These are phyloP conservation scores for Amylostereum chailletii DNA, from an alignment of 1,284 basidiomycete genomes.

Conservation along the genomic window DNA sequence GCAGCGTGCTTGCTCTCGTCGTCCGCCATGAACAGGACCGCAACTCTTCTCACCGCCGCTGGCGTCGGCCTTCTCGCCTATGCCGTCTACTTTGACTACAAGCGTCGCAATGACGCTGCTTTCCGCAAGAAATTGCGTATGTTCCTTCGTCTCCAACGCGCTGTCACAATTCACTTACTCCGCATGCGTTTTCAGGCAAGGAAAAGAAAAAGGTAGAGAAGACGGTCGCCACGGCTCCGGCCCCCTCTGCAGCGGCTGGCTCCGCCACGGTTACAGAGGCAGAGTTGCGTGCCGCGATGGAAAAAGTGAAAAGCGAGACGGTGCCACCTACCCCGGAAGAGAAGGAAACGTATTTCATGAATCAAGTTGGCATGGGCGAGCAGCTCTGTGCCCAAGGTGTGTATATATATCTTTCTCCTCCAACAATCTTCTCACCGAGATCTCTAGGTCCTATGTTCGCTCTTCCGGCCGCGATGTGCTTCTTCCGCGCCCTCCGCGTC, in stretches of 20 bases:
- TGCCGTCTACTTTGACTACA: constrained; percentile 92
- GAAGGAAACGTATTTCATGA: constrained; percentile 87
- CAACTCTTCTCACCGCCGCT: constrained; percentile 45
- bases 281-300: constrained; percentile 52
- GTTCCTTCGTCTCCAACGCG: constrained; percentile 24
- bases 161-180: constrained; percentile 5
- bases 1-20: constrained; percentile 13
- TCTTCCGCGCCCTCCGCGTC: constrained; percentile 90
- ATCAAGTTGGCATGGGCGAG: constrained; percentile 84
- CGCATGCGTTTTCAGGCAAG: constrained; percentile 49
- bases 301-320: constrained; percentile 55
- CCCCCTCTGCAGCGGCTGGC: constrained; percentile 19
- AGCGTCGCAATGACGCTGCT: constrained; percentile 76
- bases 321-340: constrained; percentile 63
- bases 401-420: constrained; percentile 13
- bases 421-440: background rate
- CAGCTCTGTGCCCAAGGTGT: constrained; percentile 72
- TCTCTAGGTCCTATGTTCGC: constrained; percentile 63
- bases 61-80: constrained; percentile 70
- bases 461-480: constrained; percentile 79
- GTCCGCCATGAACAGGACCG: constrained; percentile 22
- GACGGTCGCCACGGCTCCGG: constrained; percentile 39
- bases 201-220: constrained; percentile 87
- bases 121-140: constrained; percentile 88
- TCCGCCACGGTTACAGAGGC: constrained; percentile 29